These are phyloP conservation scores for Stemphylium vesicarium DNA, from an alignment of 2,329 filamentous ascomycete genomes.

Conservation along the genomic window DNA sequence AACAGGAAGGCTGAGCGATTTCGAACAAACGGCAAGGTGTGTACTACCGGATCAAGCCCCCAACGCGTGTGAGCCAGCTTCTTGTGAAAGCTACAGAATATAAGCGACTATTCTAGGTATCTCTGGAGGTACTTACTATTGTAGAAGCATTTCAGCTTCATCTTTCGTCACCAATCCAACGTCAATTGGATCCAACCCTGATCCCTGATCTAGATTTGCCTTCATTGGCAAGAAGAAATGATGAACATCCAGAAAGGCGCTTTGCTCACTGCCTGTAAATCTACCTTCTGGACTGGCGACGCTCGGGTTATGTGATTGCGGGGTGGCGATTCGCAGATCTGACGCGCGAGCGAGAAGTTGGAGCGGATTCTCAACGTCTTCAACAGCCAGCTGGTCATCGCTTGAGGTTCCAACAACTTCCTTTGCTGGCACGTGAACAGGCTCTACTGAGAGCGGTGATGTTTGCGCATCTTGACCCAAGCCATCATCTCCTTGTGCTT, in stretches of 20 bases:
- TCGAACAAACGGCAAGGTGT: slow-evolving; percentile 70
- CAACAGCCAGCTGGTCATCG: slow-evolving; percentile 62
- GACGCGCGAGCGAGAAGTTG: slow-evolving; percentile 76
- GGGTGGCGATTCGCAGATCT: slow-evolving; percentile 65
- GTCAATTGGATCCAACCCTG: slow-evolving; percentile 72
- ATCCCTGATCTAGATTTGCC: slow-evolving; percentile 67
- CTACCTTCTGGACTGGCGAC: slow-evolving; percentile 38
- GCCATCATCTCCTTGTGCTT: slow-evolving; percentile 50
- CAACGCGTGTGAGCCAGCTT: slow-evolving; percentile 75
- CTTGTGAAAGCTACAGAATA: slow-evolving; percentile 64
- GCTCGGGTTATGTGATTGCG: slow-evolving; percentile 29
- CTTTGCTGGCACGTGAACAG: slow-evolving; percentile 21
- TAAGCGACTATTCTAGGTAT: neutral
- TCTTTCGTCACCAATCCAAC: slow-evolving; percentile 70
- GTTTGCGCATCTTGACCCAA: slow-evolving; percentile 1
- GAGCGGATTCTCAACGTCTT: slow-evolving; percentile 77
- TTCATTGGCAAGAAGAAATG: slow-evolving; percentile 71
- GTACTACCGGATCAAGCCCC: slow-evolving; percentile 72
- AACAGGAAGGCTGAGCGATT: slow-evolving; percentile 73
- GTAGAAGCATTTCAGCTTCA: slow-evolving; percentile 69
- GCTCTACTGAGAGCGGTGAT: slow-evolving; percentile 4
- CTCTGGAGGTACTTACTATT: slow-evolving; percentile 60
- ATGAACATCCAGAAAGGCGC: slow-evolving; percentile 59
- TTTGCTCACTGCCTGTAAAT: slow-evolving; percentile 40
- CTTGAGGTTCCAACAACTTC: slow-evolving; percentile 37